Base-by-base conservation (phyloP, 345 rosid genomes). In the Aquilaria malaccensis region DNA sequence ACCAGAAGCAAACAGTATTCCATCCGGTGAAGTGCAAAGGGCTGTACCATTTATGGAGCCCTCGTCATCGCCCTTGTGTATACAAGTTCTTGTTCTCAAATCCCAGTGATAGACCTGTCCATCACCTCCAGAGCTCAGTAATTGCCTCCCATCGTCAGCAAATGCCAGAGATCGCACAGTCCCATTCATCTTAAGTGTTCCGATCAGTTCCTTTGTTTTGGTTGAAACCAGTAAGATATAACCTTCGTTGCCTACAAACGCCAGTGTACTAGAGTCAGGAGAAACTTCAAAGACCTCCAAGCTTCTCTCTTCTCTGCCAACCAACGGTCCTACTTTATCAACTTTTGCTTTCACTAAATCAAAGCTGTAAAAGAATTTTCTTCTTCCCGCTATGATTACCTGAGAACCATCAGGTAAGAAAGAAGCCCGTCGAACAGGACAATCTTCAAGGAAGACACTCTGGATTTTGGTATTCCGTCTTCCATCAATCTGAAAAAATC, bases 261-360 rank as follows among this genome's bases (percentile, higher is more conserved):
- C 97, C 61, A 93, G 83, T 1, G 69, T 81, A 9, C 68, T 84
- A 4, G 95, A 87, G 83, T 89, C 92, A 0, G 92, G 95, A 37
- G 95, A 93, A 13, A 84, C 84, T 77, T 90, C 99, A 67, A 94
- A 90, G 48, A 52, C 61, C 77, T 94, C 97, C 85, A 90, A 78
- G 84, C 99, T 94, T 78, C 79, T 90, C 79, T 94, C 99, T 66
- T 93, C 97, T 77, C 95, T 86, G 65, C 99, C 99, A 53, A 90
- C 90, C 45, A 94, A 76, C 3, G 96, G 96, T 9, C 97, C 95
- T 47, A 84, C 84, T 72, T 87, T 94, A 73, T 87, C 88, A 30
- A 90, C 81, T 67, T 64, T 77, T 10, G 92, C 97, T 58, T 83
- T 79, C 79, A 83, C 87, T 10, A 94, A 72, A 82, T 94, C 96